Evolutionary conservation across 306 rosid genomes (phyloP).

Genomic region (Amphicarpaea edgeworthii): DNA sequence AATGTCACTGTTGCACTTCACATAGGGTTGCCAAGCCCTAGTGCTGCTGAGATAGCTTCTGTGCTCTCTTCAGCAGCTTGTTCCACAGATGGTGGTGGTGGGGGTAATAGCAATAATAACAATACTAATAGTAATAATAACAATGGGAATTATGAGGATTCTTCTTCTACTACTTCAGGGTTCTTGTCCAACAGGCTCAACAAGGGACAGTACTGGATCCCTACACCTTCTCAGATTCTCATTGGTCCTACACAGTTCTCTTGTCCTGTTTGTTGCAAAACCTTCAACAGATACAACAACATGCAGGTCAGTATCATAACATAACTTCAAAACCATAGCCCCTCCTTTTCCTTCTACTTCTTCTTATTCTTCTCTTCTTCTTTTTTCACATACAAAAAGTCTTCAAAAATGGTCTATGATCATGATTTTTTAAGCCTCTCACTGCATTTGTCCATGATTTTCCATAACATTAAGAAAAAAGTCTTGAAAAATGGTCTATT

Average conservation of each 20-base stretch:
- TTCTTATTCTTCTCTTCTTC: neutral
- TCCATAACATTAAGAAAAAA: too few relatives aligned
- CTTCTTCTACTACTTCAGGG: constrained; percentile 51
- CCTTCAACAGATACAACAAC: constrained; percentile 95
- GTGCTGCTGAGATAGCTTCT: constrained; percentile 77
- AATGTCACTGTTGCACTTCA: constrained; percentile 84
- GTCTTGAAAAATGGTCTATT: too few relatives aligned
- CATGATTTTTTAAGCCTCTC: too few relatives aligned
- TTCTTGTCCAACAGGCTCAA: constrained; percentile 58
- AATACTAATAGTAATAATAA: neutral
- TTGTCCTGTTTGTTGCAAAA: constrained; percentile 91
- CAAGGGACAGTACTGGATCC: constrained; percentile 96
- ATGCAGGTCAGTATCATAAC: constrained; percentile 52
- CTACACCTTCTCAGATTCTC: constrained; percentile 42
- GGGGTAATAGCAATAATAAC: constrained; percentile 39
- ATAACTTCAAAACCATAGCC: neutral
- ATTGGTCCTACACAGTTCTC: constrained; percentile 87
- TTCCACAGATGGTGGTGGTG: constrained; percentile 53
- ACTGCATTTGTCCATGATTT: too few relatives aligned
- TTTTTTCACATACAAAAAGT: too few relatives aligned
- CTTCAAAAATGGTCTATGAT: too few relatives aligned
- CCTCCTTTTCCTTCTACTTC: neutral
- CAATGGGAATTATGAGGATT: constrained; percentile 48
- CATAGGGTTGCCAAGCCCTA: constrained; percentile 92
- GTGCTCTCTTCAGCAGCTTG: constrained; percentile 53